These are phyloP conservation scores for Penicillium sp. DNA, from an alignment of 2,329 filamentous ascomycete species.

Conservation along the genomic window DNA sequence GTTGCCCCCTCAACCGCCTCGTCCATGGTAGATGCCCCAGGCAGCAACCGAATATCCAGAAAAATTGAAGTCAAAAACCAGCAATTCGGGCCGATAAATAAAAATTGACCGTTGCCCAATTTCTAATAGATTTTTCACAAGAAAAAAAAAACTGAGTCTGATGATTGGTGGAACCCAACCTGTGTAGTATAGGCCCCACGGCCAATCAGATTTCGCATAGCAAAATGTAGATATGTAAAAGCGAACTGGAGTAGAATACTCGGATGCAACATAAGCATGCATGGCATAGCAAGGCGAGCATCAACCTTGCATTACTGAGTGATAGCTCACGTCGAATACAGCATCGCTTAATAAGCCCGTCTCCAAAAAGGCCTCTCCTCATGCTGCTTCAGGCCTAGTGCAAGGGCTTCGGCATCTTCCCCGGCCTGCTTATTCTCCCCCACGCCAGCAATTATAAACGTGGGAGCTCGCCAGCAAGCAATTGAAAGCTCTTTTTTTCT, in stretches of 20 bases:
- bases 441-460: background rate
- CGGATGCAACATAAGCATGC: no score
- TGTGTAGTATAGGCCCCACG: no score
- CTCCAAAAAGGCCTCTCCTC: no score
- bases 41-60: background rate
- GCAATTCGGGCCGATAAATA: background rate
- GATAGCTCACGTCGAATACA: no score
- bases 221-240: no score
- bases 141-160: background rate
- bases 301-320: no score
- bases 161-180: no score
- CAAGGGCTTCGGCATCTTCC: background rate
- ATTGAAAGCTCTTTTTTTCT: background rate
- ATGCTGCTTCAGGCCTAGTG: background rate
- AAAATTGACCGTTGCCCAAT: background rate
- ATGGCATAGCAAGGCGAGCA: no score
- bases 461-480: background rate
- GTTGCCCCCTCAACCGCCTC: constrained; percentile 16
- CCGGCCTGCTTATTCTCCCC: constrained; percentile 22
- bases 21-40: background rate
- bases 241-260: no score
- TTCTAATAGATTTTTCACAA: background rate
- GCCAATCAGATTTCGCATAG: no score
- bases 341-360: no score
- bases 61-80: background rate